These are phyloP conservation scores for Aegilops umbellulata DNA, from an alignment of 176 grass and related monocot genomes.

Conservation along the genomic window DNA sequence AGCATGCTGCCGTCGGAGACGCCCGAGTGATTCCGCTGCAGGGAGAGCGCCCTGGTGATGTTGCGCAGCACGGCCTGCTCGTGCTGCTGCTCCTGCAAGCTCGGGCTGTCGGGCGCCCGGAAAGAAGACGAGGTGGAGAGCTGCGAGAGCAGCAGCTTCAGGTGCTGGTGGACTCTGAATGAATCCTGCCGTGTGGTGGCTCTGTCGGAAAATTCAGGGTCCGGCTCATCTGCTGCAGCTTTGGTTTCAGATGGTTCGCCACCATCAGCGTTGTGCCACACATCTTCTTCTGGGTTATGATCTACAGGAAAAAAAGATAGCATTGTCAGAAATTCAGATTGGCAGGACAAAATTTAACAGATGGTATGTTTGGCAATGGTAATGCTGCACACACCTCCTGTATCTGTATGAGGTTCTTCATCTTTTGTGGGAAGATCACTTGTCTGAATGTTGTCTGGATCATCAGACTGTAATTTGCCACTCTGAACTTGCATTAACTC, in stretches of 20 bases:
- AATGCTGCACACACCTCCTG: conserved; percentile 12
- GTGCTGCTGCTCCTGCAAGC: conserved; percentile 28
- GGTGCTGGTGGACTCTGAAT: conserved; percentile 55
- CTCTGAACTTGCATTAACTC: not conserved
- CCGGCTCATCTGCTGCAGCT: not conserved
- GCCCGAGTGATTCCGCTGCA: conserved; percentile 50
- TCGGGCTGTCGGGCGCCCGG: conserved; percentile 34
- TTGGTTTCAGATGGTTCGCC: not conserved
- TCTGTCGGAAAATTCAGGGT: conserved; percentile 35
- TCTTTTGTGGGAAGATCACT: not conserved
- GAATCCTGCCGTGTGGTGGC: conserved; percentile 41
- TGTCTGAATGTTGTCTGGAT: conserved; percentile 2
- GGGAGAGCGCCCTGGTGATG: conserved; percentile 46
- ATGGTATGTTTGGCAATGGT: not conserved
- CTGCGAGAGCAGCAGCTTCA: conserved; percentile 66
- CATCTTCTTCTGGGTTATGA: conserved; percentile 28
- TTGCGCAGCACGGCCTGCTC: conserved; percentile 55
- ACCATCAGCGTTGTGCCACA: conserved; percentile 1
- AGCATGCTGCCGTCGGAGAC: conserved; percentile 35
- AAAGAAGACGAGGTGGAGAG: conserved; percentile 37
- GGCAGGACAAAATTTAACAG: not conserved
- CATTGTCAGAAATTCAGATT: conserved; percentile 12
- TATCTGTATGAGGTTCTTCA: not conserved
- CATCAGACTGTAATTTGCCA: not conserved
- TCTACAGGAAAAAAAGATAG: not conserved